These are phyloP conservation scores for Boletus subcaerulescens DNA, from an alignment of 768 basidiomycete genomes.

Conservation along the genomic window DNA sequence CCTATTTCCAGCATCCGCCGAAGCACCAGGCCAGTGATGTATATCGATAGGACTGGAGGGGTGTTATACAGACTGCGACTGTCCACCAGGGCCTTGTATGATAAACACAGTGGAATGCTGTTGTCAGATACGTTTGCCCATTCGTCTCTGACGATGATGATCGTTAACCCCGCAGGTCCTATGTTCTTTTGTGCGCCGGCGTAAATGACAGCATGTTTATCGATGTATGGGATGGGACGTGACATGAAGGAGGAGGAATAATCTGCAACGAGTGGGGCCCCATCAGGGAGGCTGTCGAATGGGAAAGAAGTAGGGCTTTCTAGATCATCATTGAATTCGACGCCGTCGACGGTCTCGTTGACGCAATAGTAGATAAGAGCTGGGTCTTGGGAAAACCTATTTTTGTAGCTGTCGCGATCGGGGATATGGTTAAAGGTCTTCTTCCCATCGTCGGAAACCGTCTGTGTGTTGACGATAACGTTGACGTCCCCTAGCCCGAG, in stretches of 20 bases:
- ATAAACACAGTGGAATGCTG: conserved; percentile 74
- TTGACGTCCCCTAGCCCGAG: conserved; percentile 59
- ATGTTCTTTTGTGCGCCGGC: conserved; percentile 99
- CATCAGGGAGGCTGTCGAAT: conserved; percentile 63
- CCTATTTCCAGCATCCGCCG: conserved; percentile 51
- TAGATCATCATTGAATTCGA: conserved; percentile 73
- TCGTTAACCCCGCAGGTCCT: conserved; percentile 89
- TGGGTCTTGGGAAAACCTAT: conserved; percentile 68
- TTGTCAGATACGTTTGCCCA: conserved; percentile 67
- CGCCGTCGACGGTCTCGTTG: conserved; percentile 97
- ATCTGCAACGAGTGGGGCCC: conserved; percentile 85
- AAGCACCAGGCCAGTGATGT: conserved; percentile 85
- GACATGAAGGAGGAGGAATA: conserved; percentile 98
- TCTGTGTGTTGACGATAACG: conserved; percentile 69
- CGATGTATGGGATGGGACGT: conserved; percentile 82
- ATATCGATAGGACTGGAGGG: conserved; percentile 87
- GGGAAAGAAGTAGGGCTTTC: conserved; percentile 69
- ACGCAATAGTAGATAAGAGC: conserved; percentile 98
- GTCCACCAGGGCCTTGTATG: conserved; percentile 82
- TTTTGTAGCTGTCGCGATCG: conserved; percentile 58
- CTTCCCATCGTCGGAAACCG: conserved; percentile 55
- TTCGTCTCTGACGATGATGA: conserved; percentile 94
- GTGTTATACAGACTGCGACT: conserved; percentile 86
- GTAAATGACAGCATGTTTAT: conserved; percentile 90
- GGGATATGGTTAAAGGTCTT: conserved; percentile 81